These are phyloP conservation scores for Margaritispora aquatica DNA, from an alignment of 495 filamentous ascomycete genomes.

Conservation along the genomic window DNA sequence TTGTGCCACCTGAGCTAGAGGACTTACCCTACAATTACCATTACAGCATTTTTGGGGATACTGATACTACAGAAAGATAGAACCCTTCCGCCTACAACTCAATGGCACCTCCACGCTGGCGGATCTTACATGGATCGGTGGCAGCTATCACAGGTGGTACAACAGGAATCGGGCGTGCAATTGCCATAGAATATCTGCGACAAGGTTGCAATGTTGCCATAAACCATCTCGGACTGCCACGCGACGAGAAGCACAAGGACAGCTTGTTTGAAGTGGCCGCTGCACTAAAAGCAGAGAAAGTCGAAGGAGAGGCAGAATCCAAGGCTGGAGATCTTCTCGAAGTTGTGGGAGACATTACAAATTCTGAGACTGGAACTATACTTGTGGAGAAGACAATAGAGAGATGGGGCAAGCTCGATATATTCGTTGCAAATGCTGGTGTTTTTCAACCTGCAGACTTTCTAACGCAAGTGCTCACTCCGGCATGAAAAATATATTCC, in stretches of 20 bases:
- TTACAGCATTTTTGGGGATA: no score
- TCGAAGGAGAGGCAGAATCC: slow-evolving; percentile 15
- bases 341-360: slow-evolving; percentile 58
- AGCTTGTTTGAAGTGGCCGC: slow-evolving; percentile 48
- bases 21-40: no score
- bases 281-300: slow-evolving; percentile 24
- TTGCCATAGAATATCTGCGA: slow-evolving; percentile 60
- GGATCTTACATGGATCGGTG: slow-evolving; percentile 39
- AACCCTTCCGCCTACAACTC: not conserved
- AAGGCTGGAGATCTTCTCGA: slow-evolving; percentile 44
- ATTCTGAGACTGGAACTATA: slow-evolving; percentile 50
- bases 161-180: slow-evolving; percentile 72
- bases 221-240: slow-evolving; percentile 58
- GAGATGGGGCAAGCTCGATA: slow-evolving; percentile 56
- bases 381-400: slow-evolving; percentile 52
- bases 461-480: slow-evolving; percentile 43
- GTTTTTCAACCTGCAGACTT: slow-evolving; percentile 80
- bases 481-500: not conserved
- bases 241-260: slow-evolving; percentile 44
- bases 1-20: no score
- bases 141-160: slow-evolving; percentile 72
- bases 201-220: slow-evolving; percentile 65
- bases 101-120: slow-evolving; percentile 9
- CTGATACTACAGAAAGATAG: no score
- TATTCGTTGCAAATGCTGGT: slow-evolving; percentile 84